Base-by-base conservation (phyloP, 2,329 filamentous ascomycete species). In the Penicillium sp. region DNA sequence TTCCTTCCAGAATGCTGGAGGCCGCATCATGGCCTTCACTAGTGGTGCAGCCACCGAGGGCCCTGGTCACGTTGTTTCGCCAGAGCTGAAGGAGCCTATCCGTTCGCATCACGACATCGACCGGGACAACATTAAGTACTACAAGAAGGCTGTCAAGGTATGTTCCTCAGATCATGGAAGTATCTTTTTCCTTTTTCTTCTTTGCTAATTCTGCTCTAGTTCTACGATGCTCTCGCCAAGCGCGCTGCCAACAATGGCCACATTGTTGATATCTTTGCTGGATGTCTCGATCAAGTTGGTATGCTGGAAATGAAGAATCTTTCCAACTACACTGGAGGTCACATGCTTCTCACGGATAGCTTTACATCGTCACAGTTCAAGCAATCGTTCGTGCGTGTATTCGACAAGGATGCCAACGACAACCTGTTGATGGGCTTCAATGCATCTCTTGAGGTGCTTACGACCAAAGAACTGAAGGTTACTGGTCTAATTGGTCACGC, bases 311-410 rank as follows among this genome's bases (percentile, higher is more conserved):
- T 99, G 94, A 97, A 97, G 76, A 90, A 92, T 26, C 83, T 99
- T 11, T 88, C 92, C 61, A 99, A 97, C 74, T 96, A 88, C 30
- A 99, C 94, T 16, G 94, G 94, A 61, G 94, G 94, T 35, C 92
- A 99, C 71, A 99, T 99, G 88, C 95, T 99, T 60, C 78, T 99
- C 61, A 97, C 94, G 1, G 94, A 99, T 73, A 97, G 92, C 72
- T 99, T 99, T 73, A 97, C 93, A 4, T 95, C 94, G 0, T 97
- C 93, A 55, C 97, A 99, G 87, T 99, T 97, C 81, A 97, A 94
- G 78, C 94, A 99, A 72, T 97, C 94, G 0, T 99, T 99, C 68
- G 88, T 96, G 47, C 88, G 95, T 55, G 87, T 99, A 16, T 99
- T 99, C 69, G 94, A 99, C 72, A 97, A 97, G 75, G 94, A 99